Evolutionary conservation across 306 rosid species (phyloP).

Genomic region (Dryas drummondii): DNA sequence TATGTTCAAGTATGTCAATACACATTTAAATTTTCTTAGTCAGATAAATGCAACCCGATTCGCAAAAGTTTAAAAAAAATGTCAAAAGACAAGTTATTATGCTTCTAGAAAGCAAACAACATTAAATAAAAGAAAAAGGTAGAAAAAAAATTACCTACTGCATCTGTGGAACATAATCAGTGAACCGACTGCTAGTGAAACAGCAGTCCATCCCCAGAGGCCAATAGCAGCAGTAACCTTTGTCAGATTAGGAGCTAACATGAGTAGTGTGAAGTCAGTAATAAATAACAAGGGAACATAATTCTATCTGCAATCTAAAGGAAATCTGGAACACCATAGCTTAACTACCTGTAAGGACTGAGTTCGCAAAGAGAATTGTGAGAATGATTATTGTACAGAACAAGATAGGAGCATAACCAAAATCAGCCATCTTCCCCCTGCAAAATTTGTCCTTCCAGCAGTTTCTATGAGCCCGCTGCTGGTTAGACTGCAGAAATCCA

Average conservation of each 20-base stretch:
- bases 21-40: background rate
- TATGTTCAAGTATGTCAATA: background rate
- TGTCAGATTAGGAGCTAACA: constrained; percentile 67
- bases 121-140: background rate
- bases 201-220: constrained; percentile 81
- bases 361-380: constrained; percentile 67
- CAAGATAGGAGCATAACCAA: constrained; percentile 83
- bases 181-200: constrained; percentile 55
- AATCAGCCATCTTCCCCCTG: constrained; percentile 45
- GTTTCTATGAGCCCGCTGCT: constrained; percentile 49
- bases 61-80: background rate
- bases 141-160: constrained; percentile 56
- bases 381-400: constrained; percentile 49
- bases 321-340: constrained; percentile 25
- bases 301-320: constrained; percentile 17
- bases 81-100: background rate
- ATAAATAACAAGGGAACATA: constrained; percentile 11
- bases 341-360: constrained; percentile 67
- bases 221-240: constrained; percentile 87
- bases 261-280: constrained; percentile 37
- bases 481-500: constrained; percentile 58
- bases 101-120: too few relatives aligned
- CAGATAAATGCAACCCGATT: background rate
- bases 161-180: constrained; percentile 81
- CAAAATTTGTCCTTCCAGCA: constrained; percentile 53